phyloP scores from a whole-genome alignment of 345 rosid species.

The Pseudoturritis turrita region DNA sequence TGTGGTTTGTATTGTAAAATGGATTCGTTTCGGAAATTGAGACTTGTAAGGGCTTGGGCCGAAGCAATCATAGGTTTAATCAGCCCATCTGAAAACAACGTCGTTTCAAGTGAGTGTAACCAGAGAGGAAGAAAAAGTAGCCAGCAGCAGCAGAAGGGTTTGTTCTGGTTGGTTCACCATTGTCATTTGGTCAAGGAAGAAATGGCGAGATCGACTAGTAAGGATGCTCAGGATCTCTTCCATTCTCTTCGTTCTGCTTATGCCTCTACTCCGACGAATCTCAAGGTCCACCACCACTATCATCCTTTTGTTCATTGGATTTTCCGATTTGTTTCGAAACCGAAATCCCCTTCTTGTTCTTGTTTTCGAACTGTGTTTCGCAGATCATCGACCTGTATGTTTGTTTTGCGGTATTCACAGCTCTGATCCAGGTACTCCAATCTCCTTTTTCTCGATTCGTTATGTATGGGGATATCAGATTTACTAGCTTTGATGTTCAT shows the following conservation, averaged over 20 bases:
- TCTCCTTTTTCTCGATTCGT: background rate
- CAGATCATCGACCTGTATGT: slow-evolving; percentile 84
- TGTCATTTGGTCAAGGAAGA: too few species aligned
- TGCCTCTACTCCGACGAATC: slow-evolving; percentile 52
- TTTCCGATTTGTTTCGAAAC: background rate
- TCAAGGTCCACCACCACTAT: too few species aligned
- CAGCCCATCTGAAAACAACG: background rate
- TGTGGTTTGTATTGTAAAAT: too few species aligned
- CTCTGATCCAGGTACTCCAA: slow-evolving; percentile 61
- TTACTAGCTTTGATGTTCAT: background rate
- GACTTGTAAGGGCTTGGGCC: too few species aligned
- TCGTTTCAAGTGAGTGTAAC: background rate
- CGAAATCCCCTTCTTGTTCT: background rate
- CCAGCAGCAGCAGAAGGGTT: too few species aligned
- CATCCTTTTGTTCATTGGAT: too few species aligned
- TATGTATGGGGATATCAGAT: background rate
- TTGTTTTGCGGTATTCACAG: slow-evolving; percentile 60
- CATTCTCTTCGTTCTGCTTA: slow-evolving; percentile 62
- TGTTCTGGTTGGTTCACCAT: too few species aligned
- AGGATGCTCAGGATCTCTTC: slow-evolving; percentile 57
- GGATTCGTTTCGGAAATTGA: too few species aligned
- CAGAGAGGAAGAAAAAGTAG: background rate
- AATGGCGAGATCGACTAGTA: slow-evolving; percentile 56
- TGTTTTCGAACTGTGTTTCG: too few species aligned
- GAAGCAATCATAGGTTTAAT: background rate